These are phyloP conservation scores for Nigrospora oryzae DNA, from an alignment of 2,329 filamentous ascomycete genomes.

Conservation along the genomic window DNA sequence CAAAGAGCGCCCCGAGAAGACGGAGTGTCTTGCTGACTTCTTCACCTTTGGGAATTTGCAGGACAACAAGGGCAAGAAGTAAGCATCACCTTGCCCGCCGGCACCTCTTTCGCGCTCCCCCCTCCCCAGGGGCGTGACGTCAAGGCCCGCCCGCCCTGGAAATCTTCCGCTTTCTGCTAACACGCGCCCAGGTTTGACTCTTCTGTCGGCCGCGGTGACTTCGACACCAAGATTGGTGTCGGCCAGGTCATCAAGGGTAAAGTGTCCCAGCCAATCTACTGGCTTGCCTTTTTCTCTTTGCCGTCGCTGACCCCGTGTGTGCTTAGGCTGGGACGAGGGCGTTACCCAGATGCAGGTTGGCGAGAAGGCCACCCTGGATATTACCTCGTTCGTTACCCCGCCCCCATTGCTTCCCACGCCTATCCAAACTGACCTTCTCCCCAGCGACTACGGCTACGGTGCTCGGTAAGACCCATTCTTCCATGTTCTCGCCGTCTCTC, in stretches of 20 bases:
- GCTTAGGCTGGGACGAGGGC: constrained; percentile 75
- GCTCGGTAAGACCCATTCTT: constrained; percentile 14
- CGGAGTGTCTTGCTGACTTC: no score
- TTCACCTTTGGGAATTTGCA: no score
- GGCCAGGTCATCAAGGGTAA: constrained; percentile 81
- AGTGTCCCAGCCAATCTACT: neutral
- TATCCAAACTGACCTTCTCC: neutral
- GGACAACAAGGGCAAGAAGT: constrained; percentile 64
- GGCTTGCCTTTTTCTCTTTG: no score
- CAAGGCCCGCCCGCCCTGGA: constrained; percentile 1
- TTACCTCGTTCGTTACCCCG: constrained; percentile 50
- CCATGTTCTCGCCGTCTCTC: neutral
- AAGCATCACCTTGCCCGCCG: constrained; percentile 23
- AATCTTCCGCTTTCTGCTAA: constrained; percentile 7
- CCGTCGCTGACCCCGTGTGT: constrained; percentile 4
- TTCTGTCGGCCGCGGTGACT: constrained; percentile 69
- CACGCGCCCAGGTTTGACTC: constrained; percentile 68
- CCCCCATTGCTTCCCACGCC: neutral
- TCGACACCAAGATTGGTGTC: constrained; percentile 70
- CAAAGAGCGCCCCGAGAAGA: no score
- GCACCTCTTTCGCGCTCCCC: neutral
- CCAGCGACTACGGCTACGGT: constrained; percentile 22
- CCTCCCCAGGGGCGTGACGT: constrained; percentile 1
- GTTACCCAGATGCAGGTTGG: constrained; percentile 81
- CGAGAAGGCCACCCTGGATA: constrained; percentile 81